These are phyloP conservation scores for Hemileia vastatrix DNA, from an alignment of 1,284 basidiomycete species.

Conservation along the genomic window DNA sequence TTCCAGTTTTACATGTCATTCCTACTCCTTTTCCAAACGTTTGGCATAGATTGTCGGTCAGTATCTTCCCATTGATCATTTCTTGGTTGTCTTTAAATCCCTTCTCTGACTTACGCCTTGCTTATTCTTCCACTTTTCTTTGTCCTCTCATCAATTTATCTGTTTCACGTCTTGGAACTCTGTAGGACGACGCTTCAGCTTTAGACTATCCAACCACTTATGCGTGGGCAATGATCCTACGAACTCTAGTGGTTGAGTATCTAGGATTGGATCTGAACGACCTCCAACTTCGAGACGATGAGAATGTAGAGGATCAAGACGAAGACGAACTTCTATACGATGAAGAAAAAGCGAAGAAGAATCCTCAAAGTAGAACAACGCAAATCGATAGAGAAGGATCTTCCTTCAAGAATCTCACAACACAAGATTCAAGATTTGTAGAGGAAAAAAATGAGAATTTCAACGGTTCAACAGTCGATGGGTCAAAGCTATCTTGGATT, in stretches of 20 bases:
- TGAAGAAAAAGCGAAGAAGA: too few species aligned
- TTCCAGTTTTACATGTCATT: constrained; percentile 83
- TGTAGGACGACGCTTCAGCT: constrained; percentile 74
- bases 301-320: constrained; percentile 42
- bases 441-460: constrained; percentile 35
- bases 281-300: constrained; percentile 10
- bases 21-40: constrained; percentile 77
- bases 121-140: constrained; percentile 4
- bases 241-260: constrained; percentile 83
- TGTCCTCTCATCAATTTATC: constrained; percentile 1
- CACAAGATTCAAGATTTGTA: background rate
- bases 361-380: too few species aligned
- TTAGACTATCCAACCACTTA: constrained; percentile 76
- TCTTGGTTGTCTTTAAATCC: background rate
- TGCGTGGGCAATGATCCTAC: constrained; percentile 76
- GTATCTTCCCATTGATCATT: constrained; percentile 31
- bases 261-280: constrained; percentile 65
- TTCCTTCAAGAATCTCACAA: too few species aligned
- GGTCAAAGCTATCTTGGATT: too few species aligned
- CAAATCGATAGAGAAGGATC: too few species aligned
- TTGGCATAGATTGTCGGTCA: constrained; percentile 73
- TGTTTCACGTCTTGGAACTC: constrained; percentile 5
- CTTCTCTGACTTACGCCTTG: background rate
- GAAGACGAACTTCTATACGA: background rate
- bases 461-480: constrained; percentile 35